A percentile compares a stretch with the other conserved stretches of the same genome.
Conservation (phyloP, 495 filamentous ascomycete species). For the Aspergillus kassunensis region DNA sequence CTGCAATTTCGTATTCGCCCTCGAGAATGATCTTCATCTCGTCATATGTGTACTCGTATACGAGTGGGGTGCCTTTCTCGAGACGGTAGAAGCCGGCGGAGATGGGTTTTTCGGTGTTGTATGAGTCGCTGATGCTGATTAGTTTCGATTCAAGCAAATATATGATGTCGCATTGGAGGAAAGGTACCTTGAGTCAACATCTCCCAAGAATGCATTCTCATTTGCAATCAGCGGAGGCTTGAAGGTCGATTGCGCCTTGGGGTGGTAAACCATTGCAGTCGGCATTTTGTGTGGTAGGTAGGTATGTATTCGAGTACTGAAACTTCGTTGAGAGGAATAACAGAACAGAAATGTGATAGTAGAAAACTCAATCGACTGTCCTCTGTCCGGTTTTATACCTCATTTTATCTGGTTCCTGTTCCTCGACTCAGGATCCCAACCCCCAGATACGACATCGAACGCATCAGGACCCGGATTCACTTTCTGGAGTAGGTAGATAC, state of each 20-base stretch:
- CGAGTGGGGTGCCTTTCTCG: slow-evolving; percentile 67
- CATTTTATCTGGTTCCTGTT: not conserved
- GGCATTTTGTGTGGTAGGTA: slow-evolving; percentile 23
- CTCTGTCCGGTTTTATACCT: not conserved
- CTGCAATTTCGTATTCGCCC: slow-evolving; percentile 68
- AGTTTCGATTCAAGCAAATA: not conserved
- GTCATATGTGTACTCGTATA: slow-evolving; percentile 72
- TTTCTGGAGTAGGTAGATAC: slow-evolving; percentile 18
- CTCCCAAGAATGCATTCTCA: slow-evolving; percentile 70
- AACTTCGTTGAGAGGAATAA: too few species aligned
- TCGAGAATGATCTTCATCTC: slow-evolving; percentile 82
- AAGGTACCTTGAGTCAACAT: slow-evolving; percentile 55
- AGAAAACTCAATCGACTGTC: not conserved
- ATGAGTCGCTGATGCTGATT: slow-evolving; percentile 41
- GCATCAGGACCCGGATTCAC: slow-evolving; percentile 15
- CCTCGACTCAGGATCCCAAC: not conserved
- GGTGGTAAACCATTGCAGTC: slow-evolving; percentile 46
- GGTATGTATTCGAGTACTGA: too few species aligned
- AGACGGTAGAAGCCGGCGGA: slow-evolving; percentile 69
- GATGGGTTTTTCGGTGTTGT: slow-evolving; percentile 60
- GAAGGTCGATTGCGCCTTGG: slow-evolving; percentile 58
- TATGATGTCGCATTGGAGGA: too few species aligned
- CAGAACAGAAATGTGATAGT: too few species aligned
- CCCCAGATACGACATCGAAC: not conserved
- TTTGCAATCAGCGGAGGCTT: slow-evolving; percentile 70